Percentiles rank a stretch among this genome's conserved stretches.
These are phyloP conservation scores for Diaporthe velutina DNA, from an alignment of 2,329 filamentous ascomycete species.

Conservation along the genomic window DNA sequence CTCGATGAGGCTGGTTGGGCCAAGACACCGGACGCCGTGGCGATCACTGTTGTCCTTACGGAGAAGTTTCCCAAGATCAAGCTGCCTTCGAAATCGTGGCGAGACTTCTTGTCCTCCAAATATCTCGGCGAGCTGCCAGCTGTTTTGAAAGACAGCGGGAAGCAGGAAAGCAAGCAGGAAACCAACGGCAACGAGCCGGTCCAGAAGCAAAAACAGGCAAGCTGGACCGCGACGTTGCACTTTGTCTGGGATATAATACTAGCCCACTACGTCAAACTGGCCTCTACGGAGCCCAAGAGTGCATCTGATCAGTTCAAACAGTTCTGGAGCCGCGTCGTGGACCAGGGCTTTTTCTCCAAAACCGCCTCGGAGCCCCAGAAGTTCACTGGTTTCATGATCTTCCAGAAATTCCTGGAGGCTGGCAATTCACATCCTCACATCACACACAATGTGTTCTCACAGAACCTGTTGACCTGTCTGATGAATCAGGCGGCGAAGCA, in stretches of 20 bases:
- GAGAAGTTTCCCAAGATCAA: slow-evolving; percentile 74
- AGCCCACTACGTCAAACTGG: slow-evolving; percentile 59
- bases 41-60: slow-evolving; percentile 83
- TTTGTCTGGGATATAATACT: slow-evolving; percentile 91
- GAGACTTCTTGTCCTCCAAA: slow-evolving; percentile 78
- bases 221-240: slow-evolving; percentile 84
- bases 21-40: slow-evolving; percentile 88
- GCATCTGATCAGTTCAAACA: slow-evolving; percentile 70
- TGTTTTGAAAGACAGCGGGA: slow-evolving; percentile 82
- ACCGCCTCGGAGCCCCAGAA: slow-evolving; percentile 89
- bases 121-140: slow-evolving; percentile 78
- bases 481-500: slow-evolving; percentile 85
- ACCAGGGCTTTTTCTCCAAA: slow-evolving; percentile 87
- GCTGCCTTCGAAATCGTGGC: slow-evolving; percentile 80
- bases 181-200: slow-evolving; percentile 56
- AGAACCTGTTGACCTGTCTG: slow-evolving; percentile 84
- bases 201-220: slow-evolving; percentile 71
- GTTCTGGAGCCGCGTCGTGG: slow-evolving; percentile 90
- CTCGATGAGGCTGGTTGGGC: slow-evolving; percentile 75
- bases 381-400: slow-evolving; percentile 90
- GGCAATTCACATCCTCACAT: slow-evolving; percentile 62
- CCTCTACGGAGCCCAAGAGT: slow-evolving; percentile 47
- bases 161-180: slow-evolving; percentile 62
- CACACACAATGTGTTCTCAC: slow-evolving; percentile 78
- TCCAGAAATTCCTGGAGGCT: slow-evolving; percentile 78